Evolutionary conservation across 305 asterid genomes (phyloP), one percentile per base, ranked within the genome.

Genomic region (Fraxinus sp.): DNA sequence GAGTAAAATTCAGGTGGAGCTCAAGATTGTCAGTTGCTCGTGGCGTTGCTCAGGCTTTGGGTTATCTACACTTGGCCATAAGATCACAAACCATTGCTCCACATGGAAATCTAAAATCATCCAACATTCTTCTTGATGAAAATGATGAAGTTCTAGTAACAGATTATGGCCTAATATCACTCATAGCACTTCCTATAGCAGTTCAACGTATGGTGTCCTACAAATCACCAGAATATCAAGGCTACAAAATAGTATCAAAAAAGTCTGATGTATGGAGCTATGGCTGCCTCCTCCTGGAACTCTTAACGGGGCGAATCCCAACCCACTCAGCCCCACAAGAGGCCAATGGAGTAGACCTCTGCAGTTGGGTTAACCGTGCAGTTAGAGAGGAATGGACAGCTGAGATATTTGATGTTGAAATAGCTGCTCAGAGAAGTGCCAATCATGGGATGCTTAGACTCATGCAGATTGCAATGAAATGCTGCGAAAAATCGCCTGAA

Each of bases 361-460:
- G 94, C 87, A 77, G 89, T 49, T 94, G 98, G 96, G 98, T 90
- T 20, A 90, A 94, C 82, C 90, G 97, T 5, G 98, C 97, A 0
- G 96, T 94, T 57, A 88, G 98, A 85, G 98, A 94, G 88, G 98
- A 94, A 78, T 94, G 98, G 98, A 92, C 98, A 46, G 98, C 94
- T 59, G 98, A 94, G 92, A 90, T 92, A 13, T 94, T 92, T 16
- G 98, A 94, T 39, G 83, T 88, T 26, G 98, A 94, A 89, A 89
- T 94, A 14, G 86, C 93, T 49, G 89, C 80, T 44, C 94, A 90
- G 81, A 91, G 90, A 79, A 91, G 92, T 22, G 93, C 95, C 11
- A 90, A 84, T 74, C 82, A 84, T 33, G 97, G 91, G 72, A 91
- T 92, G 98, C 80, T 94, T 66, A 86, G 81, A 79, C 83, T 94